Base-by-base conservation (phyloP, 2,329 filamentous ascomycete genomes). In the Talaromyces albobiverticillius region DNA sequence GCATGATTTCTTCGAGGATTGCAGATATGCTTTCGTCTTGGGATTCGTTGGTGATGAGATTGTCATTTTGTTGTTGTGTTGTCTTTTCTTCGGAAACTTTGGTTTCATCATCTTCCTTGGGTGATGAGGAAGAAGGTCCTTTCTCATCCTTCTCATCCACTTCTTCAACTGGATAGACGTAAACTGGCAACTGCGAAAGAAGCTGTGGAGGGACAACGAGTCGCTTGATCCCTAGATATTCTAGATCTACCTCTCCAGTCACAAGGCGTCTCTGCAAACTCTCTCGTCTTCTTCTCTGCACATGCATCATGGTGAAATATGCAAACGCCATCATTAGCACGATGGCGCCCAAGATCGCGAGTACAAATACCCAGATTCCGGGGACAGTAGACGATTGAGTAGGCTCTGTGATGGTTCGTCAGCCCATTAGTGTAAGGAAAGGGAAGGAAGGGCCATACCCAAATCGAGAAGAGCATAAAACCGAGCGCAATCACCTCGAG, bases 211-310 rank as follows among this genome's bases (percentile, higher is more conserved):
- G 90, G 0, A 96, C 89, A 2, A 83, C 89, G 22, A 96, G 73
- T 13, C 88, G 82, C 65, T 90, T 93, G 61, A 96, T 89, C 2
- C 91, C 92, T 61, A 96, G 80, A 2, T 84, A 85, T 70, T 96
- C 92, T 3, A 96, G n/a, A 41, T 53, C 55, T 1, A 57, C 42
- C 14, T 57, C 51, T 50, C 93, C 92, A 7, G 78, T 79, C 55
- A 83, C 79, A 14, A 96, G 86, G 11, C 91, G 84, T 46, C 83
- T 81, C 48, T 84, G 83, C 10, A 97, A 75, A 1, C 78, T 78
- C 22, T 79, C 79, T 8, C 92, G 84, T 26, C 90, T 84, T 46
- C 83, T 80, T 32, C 84, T 82, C 67, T 95, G 90, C 26, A 94
- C 76, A 20, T 86, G 76, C 62, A 94, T 90, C 88, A 94, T 95